A percentile compares a stretch with the other conserved stretches of the same genome.
Conservation (phyloP, 371 early-diverging fungal genomes). For the Apophysomyces ossiformis region DNA sequence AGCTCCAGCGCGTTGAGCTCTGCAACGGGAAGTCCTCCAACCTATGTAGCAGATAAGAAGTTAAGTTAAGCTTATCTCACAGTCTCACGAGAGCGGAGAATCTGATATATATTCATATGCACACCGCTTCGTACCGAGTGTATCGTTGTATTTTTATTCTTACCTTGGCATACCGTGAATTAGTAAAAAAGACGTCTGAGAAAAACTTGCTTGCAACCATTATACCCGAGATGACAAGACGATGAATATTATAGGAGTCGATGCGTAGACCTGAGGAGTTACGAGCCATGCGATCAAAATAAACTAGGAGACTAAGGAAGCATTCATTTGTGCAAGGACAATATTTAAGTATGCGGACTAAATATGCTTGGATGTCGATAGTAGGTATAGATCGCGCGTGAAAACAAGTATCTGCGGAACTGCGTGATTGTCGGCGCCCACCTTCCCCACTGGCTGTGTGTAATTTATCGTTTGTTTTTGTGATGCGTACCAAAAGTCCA, state of each 20-base stretch:
- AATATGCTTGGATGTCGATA: conserved; percentile 70
- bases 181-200: conserved; percentile 86
- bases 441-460: conserved; percentile 9
- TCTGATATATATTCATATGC: conserved; percentile 11
- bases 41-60: conserved; percentile 48
- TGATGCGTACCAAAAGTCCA: conserved; percentile 43
- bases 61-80: neutral
- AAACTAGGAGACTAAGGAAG: conserved; percentile 75
- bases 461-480: conserved; percentile 46
- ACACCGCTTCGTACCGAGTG: conserved; percentile 8
- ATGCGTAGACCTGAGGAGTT: conserved; percentile 56
- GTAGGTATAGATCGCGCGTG: conserved; percentile 72
- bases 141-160: neutral
- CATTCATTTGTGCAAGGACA: conserved; percentile 85
- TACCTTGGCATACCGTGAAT: conserved; percentile 79
- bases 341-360: conserved; percentile 80
- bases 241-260: conserved; percentile 85
- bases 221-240: conserved; percentile 78
- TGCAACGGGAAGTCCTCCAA: conserved; percentile 89
- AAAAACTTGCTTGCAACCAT: conserved; percentile 81
- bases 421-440: conserved; percentile 8
- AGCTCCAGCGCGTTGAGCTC: conserved; percentile 92
- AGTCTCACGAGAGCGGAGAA: neutral
- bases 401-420: conserved; percentile 44
- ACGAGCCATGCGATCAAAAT: conserved; percentile 70